Base-by-base conservation (phyloP, 2,329 filamentous ascomycete genomes). In the Berkeleyomyces basicola region DNA sequence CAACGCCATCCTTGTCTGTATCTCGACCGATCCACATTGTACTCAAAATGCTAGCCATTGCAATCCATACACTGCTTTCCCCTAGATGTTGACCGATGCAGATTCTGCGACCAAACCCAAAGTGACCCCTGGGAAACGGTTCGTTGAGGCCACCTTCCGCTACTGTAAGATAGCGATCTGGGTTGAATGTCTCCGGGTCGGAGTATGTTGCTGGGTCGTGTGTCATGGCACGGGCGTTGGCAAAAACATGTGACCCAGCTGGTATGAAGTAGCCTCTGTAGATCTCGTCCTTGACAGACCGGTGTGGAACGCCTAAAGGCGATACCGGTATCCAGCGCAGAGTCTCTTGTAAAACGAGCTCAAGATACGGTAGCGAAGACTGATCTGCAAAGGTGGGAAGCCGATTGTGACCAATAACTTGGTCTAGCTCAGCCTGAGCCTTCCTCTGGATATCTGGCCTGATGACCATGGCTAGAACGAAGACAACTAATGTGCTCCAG, bases 191-290 rank as follows among this genome's bases (percentile, higher is more conserved):
- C 23, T 75, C 72, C 1, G 77, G 75, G 59, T 76, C 65, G 3
- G 61, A 63, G 69, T 79, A 80, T 1, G 72, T 68, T 3, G 62
- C 58, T 59, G 72, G 67, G 65, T 80, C 72, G 46, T 72, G 71
- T 33, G 72, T 74, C 74, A 77, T 80, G 59, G 75, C 75, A 10
- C 71, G 69, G n/a, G 72, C 69, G 61, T 77, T 79, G 39, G 74
- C 73, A 61, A 73, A 72, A 4, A 78, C 69, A 16, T 75, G 68
- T 4, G 74, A 73, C 2, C 81, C 82, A n/a, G 76, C 77, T 7
- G 80, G 80, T 59, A 84, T 82, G 64, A 77, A 75, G 70, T 80
- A 79, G 42, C 76, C 80, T 23, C 78, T 72, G 67, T 83, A 84
- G 9, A 77, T 72, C 62, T 84, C 82, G 58, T 84, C 81, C 57